Evolutionary conservation across 202 grass and related monocot species (phyloP).

Genomic region (Alloteropsis angusta): DNA sequence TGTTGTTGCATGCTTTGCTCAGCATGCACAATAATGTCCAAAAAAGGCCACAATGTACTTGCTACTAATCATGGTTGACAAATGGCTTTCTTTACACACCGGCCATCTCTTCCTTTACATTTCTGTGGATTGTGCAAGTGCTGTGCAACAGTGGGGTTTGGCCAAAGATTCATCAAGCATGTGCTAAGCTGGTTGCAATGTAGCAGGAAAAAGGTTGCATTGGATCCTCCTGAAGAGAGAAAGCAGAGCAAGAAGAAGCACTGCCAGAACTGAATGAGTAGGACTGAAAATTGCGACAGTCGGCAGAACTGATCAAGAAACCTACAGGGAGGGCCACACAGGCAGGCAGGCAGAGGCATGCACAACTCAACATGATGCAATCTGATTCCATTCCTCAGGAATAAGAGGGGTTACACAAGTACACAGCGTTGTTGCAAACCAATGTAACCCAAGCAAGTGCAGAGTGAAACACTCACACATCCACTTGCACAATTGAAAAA

Average conservation of each 20-base stretch:
- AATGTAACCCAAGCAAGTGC: slow-evolving; percentile 34
- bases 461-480: slow-evolving; percentile 42
- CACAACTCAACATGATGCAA: slow-evolving; percentile 38
- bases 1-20: slow-evolving; percentile 16
- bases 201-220: slow-evolving; percentile 34
- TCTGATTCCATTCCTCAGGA: slow-evolving; percentile 58
- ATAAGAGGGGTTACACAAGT: slow-evolving; percentile 39
- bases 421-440: slow-evolving; percentile 36
- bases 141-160: slow-evolving; percentile 13
- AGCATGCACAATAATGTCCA: slow-evolving; percentile 33
- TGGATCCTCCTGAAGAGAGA: slow-evolving; percentile 30
- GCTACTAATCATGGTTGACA: slow-evolving; percentile 23
- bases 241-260: slow-evolving; percentile 28
- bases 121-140: slow-evolving; percentile 9
- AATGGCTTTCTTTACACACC: slow-evolving; percentile 18
- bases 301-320: slow-evolving; percentile 39
- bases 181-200: slow-evolving; percentile 29
- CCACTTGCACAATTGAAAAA: slow-evolving; percentile 41
- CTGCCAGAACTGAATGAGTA: slow-evolving; percentile 20
- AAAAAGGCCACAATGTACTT: slow-evolving; percentile 33
- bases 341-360: background rate
- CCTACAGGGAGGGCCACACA: slow-evolving; percentile 12
- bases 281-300: slow-evolving; percentile 27
- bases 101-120: slow-evolving; percentile 13
- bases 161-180: slow-evolving; percentile 25